Percentiles rank a stretch among this genome's conserved stretches.
Evolutionary conservation across 352 stramenopile genomes (phyloP).

Genomic region (Phytophthora macrochlamydospora): DNA sequence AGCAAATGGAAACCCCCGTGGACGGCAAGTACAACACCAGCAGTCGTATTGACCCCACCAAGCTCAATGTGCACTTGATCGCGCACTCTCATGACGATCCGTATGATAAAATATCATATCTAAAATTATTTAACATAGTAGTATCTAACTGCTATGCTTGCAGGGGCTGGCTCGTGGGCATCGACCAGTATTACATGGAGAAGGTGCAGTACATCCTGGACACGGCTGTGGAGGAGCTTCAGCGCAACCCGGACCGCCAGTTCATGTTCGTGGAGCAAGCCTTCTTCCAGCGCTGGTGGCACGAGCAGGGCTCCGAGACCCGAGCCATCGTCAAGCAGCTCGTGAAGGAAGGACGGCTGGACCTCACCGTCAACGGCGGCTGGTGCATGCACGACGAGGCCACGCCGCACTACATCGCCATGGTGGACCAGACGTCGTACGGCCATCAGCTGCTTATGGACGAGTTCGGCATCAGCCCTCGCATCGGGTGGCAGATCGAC

Average conservation of each 20-base stretch:
- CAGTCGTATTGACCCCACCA: constrained; percentile 50
- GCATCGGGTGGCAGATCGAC: constrained; percentile 98
- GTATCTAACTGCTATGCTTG: constrained; percentile 8
- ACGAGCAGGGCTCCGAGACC: constrained; percentile 79
- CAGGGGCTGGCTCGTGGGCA: constrained; percentile 94
- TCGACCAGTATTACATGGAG: constrained; percentile 97
- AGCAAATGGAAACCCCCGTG: constrained; percentile 70
- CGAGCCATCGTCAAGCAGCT: constrained; percentile 86
- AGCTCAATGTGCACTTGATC: constrained; percentile 97
- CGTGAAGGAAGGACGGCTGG: constrained; percentile 90
- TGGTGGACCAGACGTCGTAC: constrained; percentile 98
- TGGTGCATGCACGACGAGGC: constrained; percentile 99
- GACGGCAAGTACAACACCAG: constrained; percentile 75
- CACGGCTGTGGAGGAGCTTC: constrained; percentile 89
- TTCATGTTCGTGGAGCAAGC: constrained; percentile 96
- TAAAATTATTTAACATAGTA: not conserved
- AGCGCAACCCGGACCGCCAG: constrained; percentile 89
- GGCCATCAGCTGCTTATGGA: constrained; percentile 95
- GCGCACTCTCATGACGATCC: constrained; percentile 96
- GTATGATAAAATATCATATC: constrained; percentile 22
- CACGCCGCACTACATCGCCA: constrained; percentile 95
- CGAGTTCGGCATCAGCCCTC: constrained; percentile 94
- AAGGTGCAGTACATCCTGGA: constrained; percentile 96
- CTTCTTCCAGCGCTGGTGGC: constrained; percentile 98
- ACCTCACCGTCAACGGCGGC: constrained; percentile 95